Percentiles rank a stretch among this genome's conserved stretches.
These are phyloP conservation scores for Psilocybe subaeruginosa DNA, from an alignment of 768 basidiomycete genomes.

Conservation along the genomic window DNA sequence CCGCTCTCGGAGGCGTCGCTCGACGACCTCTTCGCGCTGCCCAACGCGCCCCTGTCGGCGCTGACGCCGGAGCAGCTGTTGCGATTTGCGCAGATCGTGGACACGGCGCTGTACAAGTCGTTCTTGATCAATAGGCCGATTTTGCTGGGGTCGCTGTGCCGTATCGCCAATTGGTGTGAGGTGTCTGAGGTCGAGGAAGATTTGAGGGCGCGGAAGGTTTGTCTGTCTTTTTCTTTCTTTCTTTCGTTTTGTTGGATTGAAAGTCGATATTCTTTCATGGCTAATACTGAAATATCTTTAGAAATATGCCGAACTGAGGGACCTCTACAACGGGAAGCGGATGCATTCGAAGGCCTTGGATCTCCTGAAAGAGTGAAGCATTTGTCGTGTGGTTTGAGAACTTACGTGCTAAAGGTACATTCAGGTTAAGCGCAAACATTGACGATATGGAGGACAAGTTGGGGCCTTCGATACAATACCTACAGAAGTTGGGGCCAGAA, in stretches of 20 bases:
- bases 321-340: slow-evolving; percentile 91
- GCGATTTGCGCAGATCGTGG: slow-evolving; percentile 90
- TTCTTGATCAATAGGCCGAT: slow-evolving; percentile 83
- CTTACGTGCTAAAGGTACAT: neutral
- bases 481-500: slow-evolving; percentile 88
- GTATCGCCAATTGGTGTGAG: slow-evolving; percentile 96
- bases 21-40: slow-evolving; percentile 77
- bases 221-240: slow-evolving; percentile 15
- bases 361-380: slow-evolving; percentile 79
- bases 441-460: slow-evolving; percentile 80
- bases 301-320: slow-evolving; percentile 92
- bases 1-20: slow-evolving; percentile 73
- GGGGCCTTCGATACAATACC: slow-evolving; percentile 81
- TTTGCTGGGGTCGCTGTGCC: slow-evolving; percentile 84
- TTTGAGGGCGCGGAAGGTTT: slow-evolving; percentile 75
- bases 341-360: slow-evolving; percentile 91
- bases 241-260: neutral
- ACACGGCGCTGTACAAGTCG: slow-evolving; percentile 93
- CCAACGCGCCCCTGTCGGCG: slow-evolving; percentile 70
- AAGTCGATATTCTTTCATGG: too few relatives aligned
- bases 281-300: slow-evolving; percentile 30
- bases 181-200: slow-evolving; percentile 81
- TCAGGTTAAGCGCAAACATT: slow-evolving; percentile 79
- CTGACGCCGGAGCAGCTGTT: slow-evolving; percentile 85
- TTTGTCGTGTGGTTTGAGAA: neutral